phyloP scores from a whole-genome alignment of 768 basidiomycete species.

The Amanita rubescens region DNA sequence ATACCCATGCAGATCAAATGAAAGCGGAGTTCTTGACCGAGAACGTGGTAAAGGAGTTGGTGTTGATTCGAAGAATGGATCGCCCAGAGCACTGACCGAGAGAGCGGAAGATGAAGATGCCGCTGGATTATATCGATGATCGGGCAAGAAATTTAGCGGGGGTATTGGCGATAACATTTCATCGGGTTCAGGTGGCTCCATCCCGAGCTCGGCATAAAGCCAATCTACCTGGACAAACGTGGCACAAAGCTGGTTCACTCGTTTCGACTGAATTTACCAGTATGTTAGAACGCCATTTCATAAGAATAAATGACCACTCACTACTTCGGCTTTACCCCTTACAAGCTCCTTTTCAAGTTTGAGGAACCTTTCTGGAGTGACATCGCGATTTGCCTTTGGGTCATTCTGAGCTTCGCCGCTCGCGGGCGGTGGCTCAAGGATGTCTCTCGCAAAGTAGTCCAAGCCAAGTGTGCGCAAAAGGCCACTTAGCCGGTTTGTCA shows the following conservation, averaged over 20 bases:
- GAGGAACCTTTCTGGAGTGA: conserved; percentile 74
- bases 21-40: conserved; percentile 25
- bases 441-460: conserved; percentile 50
- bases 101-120: conserved; percentile 22
- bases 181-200: conserved; percentile 50
- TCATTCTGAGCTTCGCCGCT: conserved; percentile 31
- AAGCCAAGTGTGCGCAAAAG: conserved; percentile 55
- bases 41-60: conserved; percentile 43
- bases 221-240: conserved; percentile 74
- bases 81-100: conserved; percentile 33
- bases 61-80: conserved; percentile 43
- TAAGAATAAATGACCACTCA: conserved; percentile 31
- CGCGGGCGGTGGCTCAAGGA: conserved; percentile 40
- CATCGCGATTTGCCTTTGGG: conserved; percentile 48
- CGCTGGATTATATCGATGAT: conserved; percentile 18
- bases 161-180: conserved; percentile 21
- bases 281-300: not conserved
- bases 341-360: conserved; percentile 80
- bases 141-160: conserved; percentile 21
- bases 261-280: conserved; percentile 44
- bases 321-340: conserved; percentile 80
- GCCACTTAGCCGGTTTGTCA: conserved; percentile 56
- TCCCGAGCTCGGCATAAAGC: conserved; percentile 77
- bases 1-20: conserved; percentile 28
- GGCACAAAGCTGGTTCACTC: conserved; percentile 53